phyloP scores from a whole-genome alignment of 208 protist genomes.

The Trypanosoma vivax region DNA sequence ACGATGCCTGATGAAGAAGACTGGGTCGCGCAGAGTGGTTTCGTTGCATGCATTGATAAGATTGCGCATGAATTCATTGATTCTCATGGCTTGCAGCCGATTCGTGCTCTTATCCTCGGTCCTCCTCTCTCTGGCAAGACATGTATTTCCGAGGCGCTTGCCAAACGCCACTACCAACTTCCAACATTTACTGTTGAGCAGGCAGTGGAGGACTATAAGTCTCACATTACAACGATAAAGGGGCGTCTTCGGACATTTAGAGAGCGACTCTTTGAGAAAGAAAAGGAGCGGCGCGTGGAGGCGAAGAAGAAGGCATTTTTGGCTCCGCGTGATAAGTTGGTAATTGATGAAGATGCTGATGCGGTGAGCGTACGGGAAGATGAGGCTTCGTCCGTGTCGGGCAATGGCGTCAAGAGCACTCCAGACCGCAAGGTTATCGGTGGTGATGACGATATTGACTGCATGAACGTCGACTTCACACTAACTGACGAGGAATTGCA shows the following conservation, averaged over 20 bases:
- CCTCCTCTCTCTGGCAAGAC: constrained; percentile 89
- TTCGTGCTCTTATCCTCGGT: constrained; percentile 82
- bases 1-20: constrained; percentile 58
- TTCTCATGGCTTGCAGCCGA: constrained; percentile 54
- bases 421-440: not conserved
- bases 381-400: not conserved
- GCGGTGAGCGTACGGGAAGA: not conserved
- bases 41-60: constrained; percentile 55
- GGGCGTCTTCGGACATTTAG: constrained; percentile 24
- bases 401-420: not conserved
- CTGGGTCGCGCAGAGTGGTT: constrained; percentile 76
- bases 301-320: constrained; percentile 61
- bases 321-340: constrained; percentile 4
- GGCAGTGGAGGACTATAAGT: constrained; percentile 65
- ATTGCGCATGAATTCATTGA: constrained; percentile 75
- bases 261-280: constrained; percentile 21
- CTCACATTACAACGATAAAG: constrained; percentile 22
- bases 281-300: constrained; percentile 34
- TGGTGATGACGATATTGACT: constrained; percentile 18
- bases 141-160: constrained; percentile 45
- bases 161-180: constrained; percentile 64
- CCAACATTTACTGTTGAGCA: constrained; percentile 54
- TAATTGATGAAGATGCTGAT: constrained; percentile 14
- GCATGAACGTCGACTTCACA: constrained; percentile 21
- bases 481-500: constrained; percentile 53